Percentiles rank a stretch among this genome's conserved stretches.
Evolutionary conservation across 495 filamentous ascomycete species (phyloP).

Genomic region (Bacidia gigantensis): DNA sequence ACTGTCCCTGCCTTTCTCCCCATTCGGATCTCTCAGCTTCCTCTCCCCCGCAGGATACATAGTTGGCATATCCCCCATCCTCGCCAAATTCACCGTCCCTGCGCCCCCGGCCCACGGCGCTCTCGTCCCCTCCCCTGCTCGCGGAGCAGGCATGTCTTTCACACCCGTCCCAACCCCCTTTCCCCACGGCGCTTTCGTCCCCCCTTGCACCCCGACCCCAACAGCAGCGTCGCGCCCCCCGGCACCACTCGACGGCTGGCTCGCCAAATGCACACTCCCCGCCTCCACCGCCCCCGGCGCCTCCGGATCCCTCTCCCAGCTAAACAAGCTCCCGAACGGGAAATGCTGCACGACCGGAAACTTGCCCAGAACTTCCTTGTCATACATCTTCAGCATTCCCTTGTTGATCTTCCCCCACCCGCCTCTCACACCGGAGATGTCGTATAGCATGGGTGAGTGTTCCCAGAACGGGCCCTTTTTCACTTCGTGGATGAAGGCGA

Average conservation of each 20-base stretch:
- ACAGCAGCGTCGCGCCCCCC: not conserved
- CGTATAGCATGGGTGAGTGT: constrained; percentile 87
- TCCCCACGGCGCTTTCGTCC: constrained; percentile 1
- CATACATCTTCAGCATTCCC: constrained; percentile 67
- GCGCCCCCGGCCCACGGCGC: constrained; percentile 10
- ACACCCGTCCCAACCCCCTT: not conserved
- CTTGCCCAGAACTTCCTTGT: constrained; percentile 53
- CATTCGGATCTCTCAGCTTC: not conserved
- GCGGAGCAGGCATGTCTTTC: not conserved
- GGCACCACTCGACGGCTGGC: not conserved
- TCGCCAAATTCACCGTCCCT: not conserved
- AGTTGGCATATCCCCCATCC: not conserved
- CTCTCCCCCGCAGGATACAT: not conserved
- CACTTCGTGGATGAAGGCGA: constrained; percentile 97
- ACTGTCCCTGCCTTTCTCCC: not conserved
- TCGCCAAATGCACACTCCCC: not conserved
- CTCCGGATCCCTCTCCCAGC: constrained; percentile 59
- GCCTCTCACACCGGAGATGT: constrained; percentile 76
- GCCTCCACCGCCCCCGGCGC: constrained; percentile 14
- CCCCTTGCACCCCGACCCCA: not conserved
- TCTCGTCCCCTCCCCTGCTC: constrained; percentile 1
- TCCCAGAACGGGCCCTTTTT: constrained; percentile 98
- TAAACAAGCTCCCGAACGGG: constrained; percentile 64
- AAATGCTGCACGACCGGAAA: constrained; percentile 63
- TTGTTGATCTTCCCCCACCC: constrained; percentile 99